phyloP scores from a whole-genome alignment of 2,329 filamentous ascomycete species.

The Botrytis paeoniae region DNA sequence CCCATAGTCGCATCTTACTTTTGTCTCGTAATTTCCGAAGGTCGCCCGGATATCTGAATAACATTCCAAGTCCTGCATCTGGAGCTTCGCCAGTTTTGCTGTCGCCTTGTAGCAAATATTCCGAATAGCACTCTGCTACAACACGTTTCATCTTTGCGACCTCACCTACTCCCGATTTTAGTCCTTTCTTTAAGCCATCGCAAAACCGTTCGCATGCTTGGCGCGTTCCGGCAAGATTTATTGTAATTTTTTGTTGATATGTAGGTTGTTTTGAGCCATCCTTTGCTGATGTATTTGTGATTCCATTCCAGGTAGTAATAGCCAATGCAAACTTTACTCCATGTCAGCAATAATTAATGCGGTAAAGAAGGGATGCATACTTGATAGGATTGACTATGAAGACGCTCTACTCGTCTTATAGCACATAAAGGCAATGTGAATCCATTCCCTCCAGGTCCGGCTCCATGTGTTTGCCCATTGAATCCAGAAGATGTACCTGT shows the following conservation, averaged over 20 bases:
- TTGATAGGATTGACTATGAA: constrained; percentile 87
- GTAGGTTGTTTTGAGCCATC: constrained; percentile 46
- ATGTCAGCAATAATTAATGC: constrained; percentile 27
- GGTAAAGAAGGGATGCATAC: constrained; percentile 39
- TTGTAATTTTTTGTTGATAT: constrained; percentile 79
- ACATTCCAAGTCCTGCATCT: constrained; percentile 89
- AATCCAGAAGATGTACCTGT: constrained; percentile 77
- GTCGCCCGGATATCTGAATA: constrained; percentile 94
- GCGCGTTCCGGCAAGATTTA: constrained; percentile 85
- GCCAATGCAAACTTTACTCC: constrained; percentile 73
- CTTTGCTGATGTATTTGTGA: constrained; percentile 46
- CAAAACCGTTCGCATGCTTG: constrained; percentile 93
- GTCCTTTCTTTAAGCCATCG: constrained; percentile 86
- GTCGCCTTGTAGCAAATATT: constrained; percentile 68
- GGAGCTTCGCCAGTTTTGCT: constrained; percentile 65
- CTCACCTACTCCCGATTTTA: constrained; percentile 82
- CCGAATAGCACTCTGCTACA: constrained; percentile 83
- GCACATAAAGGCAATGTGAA: constrained; percentile 92
- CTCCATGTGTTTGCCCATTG: constrained; percentile 89
- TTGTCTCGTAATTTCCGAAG: constrained; percentile 88
- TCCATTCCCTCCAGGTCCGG: constrained; percentile 89
- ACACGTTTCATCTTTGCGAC: constrained; percentile 81
- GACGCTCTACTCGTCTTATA: constrained; percentile 84
- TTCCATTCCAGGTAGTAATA: constrained; percentile 90
- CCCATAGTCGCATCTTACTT: constrained; percentile 97